Percentiles rank a stretch among this genome's conserved stretches.
Conservation (phyloP, 2,329 filamentous ascomycete species). For the Exophiala sp. region DNA sequence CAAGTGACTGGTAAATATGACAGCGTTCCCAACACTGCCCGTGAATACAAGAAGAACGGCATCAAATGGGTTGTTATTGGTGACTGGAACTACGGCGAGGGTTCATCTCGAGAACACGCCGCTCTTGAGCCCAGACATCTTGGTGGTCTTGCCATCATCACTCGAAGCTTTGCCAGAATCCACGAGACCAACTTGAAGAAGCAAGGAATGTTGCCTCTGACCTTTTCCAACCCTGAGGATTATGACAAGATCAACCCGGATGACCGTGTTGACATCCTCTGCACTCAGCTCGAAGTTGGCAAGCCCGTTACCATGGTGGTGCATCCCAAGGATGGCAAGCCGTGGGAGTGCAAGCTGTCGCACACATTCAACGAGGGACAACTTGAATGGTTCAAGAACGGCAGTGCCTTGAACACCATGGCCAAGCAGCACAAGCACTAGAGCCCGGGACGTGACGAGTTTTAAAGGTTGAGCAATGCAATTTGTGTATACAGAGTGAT, state of each 20-base stretch:
- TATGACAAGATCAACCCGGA: slow-evolving; percentile 95
- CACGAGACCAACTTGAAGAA: slow-evolving; percentile 99
- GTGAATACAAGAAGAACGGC: slow-evolving; percentile 97
- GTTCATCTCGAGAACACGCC: slow-evolving; percentile 94
- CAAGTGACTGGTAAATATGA: slow-evolving; percentile 73
- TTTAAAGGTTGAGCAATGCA: background rate
- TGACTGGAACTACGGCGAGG: slow-evolving; percentile 99
- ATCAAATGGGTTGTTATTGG: slow-evolving; percentile 96
- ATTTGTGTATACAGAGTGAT: slow-evolving; percentile 12
- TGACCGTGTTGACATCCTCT: slow-evolving; percentile 84
- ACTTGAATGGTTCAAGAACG: slow-evolving; percentile 99
- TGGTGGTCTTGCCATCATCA: slow-evolving; percentile 94
- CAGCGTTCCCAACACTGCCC: slow-evolving; percentile 85
- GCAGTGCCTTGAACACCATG: slow-evolving; percentile 97
- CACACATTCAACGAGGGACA: slow-evolving; percentile 99
- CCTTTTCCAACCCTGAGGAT: slow-evolving; percentile 88
- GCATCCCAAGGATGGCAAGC: slow-evolving; percentile 77
- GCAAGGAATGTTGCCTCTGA: slow-evolving; percentile 99
- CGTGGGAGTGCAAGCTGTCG: slow-evolving; percentile 75
- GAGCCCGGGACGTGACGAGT: background rate
- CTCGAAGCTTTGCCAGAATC: slow-evolving; percentile 93
- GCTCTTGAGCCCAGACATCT: slow-evolving; percentile 96
- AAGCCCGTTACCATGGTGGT: slow-evolving; percentile 88
- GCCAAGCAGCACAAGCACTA: slow-evolving; percentile 56
- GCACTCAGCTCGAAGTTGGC: slow-evolving; percentile 84